Evolutionary conservation across 805 yeast species (phyloP).

Genomic region (Suhomyces xylopsoci): DNA sequence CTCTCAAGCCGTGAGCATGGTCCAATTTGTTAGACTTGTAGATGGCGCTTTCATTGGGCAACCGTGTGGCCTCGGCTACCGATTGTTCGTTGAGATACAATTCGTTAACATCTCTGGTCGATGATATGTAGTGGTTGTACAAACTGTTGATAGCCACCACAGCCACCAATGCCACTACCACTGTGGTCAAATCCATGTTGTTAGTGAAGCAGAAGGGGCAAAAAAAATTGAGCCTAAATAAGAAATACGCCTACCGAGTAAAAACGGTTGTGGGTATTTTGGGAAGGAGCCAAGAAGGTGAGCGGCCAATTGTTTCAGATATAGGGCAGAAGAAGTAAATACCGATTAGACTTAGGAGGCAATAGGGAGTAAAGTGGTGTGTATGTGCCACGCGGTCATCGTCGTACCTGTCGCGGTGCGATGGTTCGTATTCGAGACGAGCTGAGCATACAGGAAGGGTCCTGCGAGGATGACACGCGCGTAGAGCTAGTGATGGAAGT

Average conservation of each 20-base stretch:
- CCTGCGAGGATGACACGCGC: not conserved
- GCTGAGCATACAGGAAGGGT: not conserved
- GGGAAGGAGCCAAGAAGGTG: not conserved
- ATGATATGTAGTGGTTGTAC: slow-evolving; percentile 26
- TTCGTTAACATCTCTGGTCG: slow-evolving; percentile 54
- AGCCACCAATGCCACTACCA: slow-evolving; percentile 18
- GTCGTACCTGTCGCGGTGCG: not conserved
- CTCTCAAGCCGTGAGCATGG: slow-evolving; percentile 59
- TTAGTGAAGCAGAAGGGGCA: not conserved
- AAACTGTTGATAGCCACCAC: slow-evolving; percentile 16
- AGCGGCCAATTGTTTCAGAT: not conserved
- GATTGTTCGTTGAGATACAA: slow-evolving; percentile 64
- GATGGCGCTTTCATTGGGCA: slow-evolving; percentile 66
- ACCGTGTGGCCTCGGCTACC: slow-evolving; percentile 60
- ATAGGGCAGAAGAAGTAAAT: not conserved
- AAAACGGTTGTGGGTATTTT: not conserved
- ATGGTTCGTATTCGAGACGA: not conserved
- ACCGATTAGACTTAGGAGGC: not conserved
- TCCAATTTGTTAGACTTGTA: slow-evolving; percentile 75
- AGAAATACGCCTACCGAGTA: not conserved
- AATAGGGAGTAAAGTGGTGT: not conserved
- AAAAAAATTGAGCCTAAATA: not conserved
- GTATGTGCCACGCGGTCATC: not conserved
- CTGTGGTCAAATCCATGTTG: slow-evolving; percentile 2
- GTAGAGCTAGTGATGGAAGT: not conserved